Evolutionary conservation across 306 rosid species (phyloP).

Genomic region (Ziziphus jujuba): DNA sequence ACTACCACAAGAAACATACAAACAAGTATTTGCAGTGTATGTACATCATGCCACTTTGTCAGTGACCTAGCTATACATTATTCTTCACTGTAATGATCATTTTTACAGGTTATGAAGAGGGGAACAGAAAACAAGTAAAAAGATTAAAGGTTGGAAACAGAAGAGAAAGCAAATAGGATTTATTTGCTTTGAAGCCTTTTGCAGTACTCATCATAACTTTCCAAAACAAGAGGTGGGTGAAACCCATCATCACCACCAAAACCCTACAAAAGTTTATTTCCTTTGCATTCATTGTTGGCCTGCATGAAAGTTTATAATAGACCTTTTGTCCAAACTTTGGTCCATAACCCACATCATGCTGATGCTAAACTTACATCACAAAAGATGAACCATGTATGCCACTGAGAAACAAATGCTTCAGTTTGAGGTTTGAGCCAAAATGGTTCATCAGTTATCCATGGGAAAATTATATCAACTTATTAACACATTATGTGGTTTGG

Average conservation of each 20-base stretch:
- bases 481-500: no score
- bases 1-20: no score
- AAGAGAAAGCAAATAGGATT: constrained; percentile 10
- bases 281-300: constrained; percentile 38
- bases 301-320: constrained; percentile 29
- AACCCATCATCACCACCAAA: constrained; percentile 40
- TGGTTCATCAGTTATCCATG: no score
- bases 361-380: constrained; percentile 51
- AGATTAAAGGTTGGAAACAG: constrained; percentile 10
- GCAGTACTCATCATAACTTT: constrained; percentile 27
- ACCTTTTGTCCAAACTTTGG: constrained; percentile 2
- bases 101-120: constrained; percentile 7
- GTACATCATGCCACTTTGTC: no score
- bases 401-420: no score
- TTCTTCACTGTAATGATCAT: constrained; percentile 5
- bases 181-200: constrained; percentile 26
- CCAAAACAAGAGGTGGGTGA: constrained; percentile 34
- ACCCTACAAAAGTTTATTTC: constrained; percentile 43
- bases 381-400: no score
- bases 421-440: no score
- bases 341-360: constrained; percentile 41
- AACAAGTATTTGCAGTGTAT: no score
- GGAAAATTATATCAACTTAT: no score
- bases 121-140: constrained; percentile 7
- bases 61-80: background rate